phyloP scores from a whole-genome alignment of 352 stramenopile genomes.

The Saprolegnia diclina region DNA sequence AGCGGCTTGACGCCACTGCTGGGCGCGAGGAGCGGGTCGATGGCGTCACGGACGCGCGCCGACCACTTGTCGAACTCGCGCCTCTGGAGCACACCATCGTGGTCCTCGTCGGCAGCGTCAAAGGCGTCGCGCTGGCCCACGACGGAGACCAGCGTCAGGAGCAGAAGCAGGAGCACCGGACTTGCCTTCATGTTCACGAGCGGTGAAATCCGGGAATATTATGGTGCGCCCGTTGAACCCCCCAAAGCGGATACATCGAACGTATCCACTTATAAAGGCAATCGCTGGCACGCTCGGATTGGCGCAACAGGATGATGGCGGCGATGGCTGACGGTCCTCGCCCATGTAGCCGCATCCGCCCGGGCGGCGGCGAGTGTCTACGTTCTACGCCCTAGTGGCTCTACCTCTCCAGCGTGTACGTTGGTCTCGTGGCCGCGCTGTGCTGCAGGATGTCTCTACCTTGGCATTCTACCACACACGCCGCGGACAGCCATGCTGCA shows the following conservation, averaged over 20 bases:
- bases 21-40: slow-evolving; percentile 6
- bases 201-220: neutral
- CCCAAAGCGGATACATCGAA: neutral
- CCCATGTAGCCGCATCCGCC: neutral
- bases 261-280: neutral
- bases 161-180: neutral
- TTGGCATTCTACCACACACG: neutral
- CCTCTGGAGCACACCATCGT: slow-evolving; percentile 19
- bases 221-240: neutral
- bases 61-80: slow-evolving; percentile 23
- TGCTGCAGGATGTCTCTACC: no score
- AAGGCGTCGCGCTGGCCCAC: slow-evolving; percentile 4
- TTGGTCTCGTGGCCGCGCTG: neutral
- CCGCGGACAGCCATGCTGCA: neutral
- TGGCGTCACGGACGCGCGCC: slow-evolving; percentile 1
- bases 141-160: neutral
- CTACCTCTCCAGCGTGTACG: neutral
- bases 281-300: neutral
- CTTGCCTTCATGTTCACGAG: neutral
- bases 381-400: neutral
- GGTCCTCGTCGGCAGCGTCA: slow-evolving; percentile 17
- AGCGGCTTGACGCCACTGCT: neutral
- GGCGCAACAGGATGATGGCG: no score
- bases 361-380: neutral
- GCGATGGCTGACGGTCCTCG: neutral